Conservation (phyloP, 108 stramenopile species). For the Nitzschia palea region DNA sequence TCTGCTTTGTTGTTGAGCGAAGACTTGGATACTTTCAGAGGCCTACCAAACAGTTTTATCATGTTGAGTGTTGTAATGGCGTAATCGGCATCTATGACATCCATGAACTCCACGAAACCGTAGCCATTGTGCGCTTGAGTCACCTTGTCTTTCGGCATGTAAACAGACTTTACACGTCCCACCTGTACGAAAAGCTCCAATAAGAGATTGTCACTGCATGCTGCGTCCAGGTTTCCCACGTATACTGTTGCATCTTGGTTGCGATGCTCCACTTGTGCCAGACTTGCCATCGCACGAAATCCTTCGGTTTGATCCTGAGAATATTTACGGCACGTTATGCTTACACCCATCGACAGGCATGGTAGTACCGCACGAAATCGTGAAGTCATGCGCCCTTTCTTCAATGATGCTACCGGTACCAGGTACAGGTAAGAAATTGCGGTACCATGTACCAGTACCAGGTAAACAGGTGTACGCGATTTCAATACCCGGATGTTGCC, state of each 20-base stretch:
- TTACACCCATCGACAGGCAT: no score
- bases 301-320: no score
- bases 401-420: no score
- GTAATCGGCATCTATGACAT: conserved; percentile 94
- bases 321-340: no score
- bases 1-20: conserved; percentile 83
- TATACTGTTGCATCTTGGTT: conserved; percentile 99
- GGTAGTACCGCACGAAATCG: no score
- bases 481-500: no score
- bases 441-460: no score
- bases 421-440: no score
- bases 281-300: conserved; percentile 76
- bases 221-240: conserved; percentile 92
- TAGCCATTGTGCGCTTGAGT: conserved; percentile 88
- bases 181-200: conserved; percentile 95
- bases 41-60: conserved; percentile 92
- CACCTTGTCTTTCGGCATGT: conserved; percentile 99
- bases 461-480: no score
- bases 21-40: conserved; percentile 91
- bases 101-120: conserved; percentile 96
- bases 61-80: conserved; percentile 96
- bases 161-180: conserved; percentile 91
- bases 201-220: conserved; percentile 87
- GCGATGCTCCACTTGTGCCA: conserved; percentile 95
- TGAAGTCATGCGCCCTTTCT: no score